Percentiles rank a stretch among this genome's conserved stretches.
phyloP scores from a whole-genome alignment of 2,329 filamentous ascomycete genomes.

The Fonsecaea monophora region DNA sequence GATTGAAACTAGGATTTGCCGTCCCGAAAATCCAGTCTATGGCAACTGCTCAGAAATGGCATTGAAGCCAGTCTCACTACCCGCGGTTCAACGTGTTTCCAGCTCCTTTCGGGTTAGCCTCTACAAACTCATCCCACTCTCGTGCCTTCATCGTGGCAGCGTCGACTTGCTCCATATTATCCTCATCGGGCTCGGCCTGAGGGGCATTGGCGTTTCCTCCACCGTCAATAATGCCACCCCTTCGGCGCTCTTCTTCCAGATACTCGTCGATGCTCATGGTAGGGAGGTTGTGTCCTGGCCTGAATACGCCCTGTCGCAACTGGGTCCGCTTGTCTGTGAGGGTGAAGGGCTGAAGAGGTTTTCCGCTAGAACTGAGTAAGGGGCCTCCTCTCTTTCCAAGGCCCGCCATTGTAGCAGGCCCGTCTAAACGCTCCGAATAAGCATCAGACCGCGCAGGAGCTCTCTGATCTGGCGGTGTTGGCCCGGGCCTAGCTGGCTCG shows the following conservation, averaged over 20 bases:
- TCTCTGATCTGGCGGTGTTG: slow-evolving; percentile 45
- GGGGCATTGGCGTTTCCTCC: slow-evolving; percentile 77
- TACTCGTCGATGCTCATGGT: slow-evolving; percentile 99
- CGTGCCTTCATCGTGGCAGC: slow-evolving; percentile 90
- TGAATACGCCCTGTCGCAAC: slow-evolving; percentile 80
- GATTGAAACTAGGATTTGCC: background rate
- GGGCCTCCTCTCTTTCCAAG: slow-evolving; percentile 66
- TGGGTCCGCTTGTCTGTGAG: slow-evolving; percentile 78
- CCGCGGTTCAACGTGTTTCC: slow-evolving; percentile 59
- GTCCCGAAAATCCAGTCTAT: background rate
- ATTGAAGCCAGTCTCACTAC: slow-evolving; percentile 38
- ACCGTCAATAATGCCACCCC: slow-evolving; percentile 89
- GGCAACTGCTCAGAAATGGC: background rate
- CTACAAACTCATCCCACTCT: slow-evolving; percentile 92
- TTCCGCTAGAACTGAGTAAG: slow-evolving; percentile 77
- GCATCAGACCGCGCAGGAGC: slow-evolving; percentile 40
- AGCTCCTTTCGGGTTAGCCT: slow-evolving; percentile 77
- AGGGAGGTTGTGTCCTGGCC: slow-evolving; percentile 87
- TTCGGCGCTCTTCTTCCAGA: slow-evolving; percentile 82
- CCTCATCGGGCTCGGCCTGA: slow-evolving; percentile 80
- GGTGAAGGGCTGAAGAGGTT: slow-evolving; percentile 89
- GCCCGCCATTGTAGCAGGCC: slow-evolving; percentile 60
- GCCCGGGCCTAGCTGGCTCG: slow-evolving; percentile 49
- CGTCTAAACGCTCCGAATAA: slow-evolving; percentile 78
- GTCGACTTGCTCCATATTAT: slow-evolving; percentile 86